A percentile compares a stretch with the other conserved stretches of the same genome.
phyloP scores from a whole-genome alignment of 2,329 filamentous ascomycete species.

The Tolypocladium sp. region DNA sequence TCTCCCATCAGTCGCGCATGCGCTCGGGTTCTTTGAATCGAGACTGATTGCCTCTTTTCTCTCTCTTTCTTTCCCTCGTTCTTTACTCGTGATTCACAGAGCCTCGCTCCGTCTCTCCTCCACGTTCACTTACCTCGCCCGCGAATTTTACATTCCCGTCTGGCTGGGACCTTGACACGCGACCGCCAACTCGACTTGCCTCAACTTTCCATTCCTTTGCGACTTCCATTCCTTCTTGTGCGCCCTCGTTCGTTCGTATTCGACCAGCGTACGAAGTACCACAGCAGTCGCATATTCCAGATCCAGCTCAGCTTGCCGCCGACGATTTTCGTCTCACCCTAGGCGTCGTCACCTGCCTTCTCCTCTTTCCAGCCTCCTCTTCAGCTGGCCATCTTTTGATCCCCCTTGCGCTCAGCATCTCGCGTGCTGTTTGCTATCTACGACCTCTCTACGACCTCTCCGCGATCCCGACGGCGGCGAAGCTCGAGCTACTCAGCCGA shows the following conservation, averaged over 20 bases:
- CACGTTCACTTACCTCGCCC: background rate
- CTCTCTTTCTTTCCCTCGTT: background rate
- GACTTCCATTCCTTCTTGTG: background rate
- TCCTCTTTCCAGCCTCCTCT: background rate
- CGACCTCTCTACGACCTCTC: conserved; percentile 3
- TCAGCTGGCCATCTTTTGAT: background rate
- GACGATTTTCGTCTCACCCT: background rate
- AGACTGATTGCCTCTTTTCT: background rate
- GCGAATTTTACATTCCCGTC: background rate
- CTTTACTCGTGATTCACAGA: background rate
- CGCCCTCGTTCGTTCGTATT: background rate
- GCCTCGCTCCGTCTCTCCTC: background rate
- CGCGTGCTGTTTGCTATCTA: background rate
- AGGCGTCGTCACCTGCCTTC: background rate
- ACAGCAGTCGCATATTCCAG: background rate
- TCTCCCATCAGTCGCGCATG: background rate
- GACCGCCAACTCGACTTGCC: background rate
- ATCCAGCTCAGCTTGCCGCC: background rate
- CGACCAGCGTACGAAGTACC: background rate
- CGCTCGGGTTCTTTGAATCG: background rate
- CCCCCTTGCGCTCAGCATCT: background rate
- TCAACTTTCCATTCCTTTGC: background rate
- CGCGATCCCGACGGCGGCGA: background rate
- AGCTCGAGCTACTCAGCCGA: conserved; percentile 2
- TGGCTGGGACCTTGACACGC: background rate